A percentile compares a stretch with the other conserved stretches of the same genome.
These are phyloP conservation scores for Bromus sterilis DNA, from an alignment of 176 grass and related monocot genomes.

Conservation along the genomic window DNA sequence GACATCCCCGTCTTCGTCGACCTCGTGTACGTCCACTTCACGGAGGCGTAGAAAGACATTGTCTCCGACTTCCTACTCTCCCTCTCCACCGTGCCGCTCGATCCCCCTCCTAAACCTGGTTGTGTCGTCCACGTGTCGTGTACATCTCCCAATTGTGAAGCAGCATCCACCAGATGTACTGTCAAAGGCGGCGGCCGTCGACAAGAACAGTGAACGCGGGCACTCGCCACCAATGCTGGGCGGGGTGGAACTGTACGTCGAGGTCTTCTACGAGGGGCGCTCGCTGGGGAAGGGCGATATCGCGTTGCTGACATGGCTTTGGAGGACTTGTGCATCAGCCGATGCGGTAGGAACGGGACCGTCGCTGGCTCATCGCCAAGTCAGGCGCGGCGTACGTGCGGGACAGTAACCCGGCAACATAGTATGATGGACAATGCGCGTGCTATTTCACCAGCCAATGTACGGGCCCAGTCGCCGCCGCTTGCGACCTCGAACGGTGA, in stretches of 20 bases:
- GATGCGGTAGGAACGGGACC: conserved; percentile 38
- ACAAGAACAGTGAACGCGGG: not conserved
- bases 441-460: conserved; percentile 74
- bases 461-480: conserved; percentile 57
- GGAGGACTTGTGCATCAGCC: conserved; percentile 68
- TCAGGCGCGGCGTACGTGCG: conserved; percentile 32
- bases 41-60: conserved; percentile 40
- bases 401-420: conserved; percentile 52
- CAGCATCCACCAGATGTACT: conserved; percentile 34
- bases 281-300: conserved; percentile 48
- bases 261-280: conserved; percentile 41
- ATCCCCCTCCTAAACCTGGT: no score
- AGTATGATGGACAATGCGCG: conserved; percentile 80
- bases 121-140: conserved; percentile 1
- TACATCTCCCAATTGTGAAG: conserved; percentile 50
- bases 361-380: not conserved
- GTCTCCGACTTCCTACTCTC: conserved; percentile 61
- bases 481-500: conserved; percentile 47
- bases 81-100: not conserved
- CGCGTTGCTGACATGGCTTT: conserved; percentile 47
- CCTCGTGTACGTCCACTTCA: conserved; percentile 57
- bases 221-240: not conserved
- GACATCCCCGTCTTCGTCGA: conserved; percentile 45
- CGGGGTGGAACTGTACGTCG: conserved; percentile 24
- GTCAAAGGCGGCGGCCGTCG: conserved; percentile 17